Evolutionary conservation across 2,329 filamentous ascomycete species (phyloP).

Genomic region (Curvularia sp.): DNA sequence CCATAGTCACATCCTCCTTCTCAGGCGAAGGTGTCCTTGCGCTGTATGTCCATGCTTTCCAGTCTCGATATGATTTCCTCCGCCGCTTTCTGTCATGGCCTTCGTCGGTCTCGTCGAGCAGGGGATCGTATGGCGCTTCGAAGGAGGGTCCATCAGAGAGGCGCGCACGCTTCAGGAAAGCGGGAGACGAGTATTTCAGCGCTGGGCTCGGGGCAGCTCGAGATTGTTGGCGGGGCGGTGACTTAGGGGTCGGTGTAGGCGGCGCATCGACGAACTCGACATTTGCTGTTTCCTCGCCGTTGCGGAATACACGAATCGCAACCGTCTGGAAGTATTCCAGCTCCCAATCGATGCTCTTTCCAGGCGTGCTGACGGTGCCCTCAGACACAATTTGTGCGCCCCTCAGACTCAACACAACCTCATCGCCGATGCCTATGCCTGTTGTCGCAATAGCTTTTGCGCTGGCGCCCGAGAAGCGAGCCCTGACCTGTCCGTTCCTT

Average conservation of each 20-base stretch:
- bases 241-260: slow-evolving; percentile 37
- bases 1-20: slow-evolving; percentile 49
- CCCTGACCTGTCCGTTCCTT: slow-evolving; percentile 78
- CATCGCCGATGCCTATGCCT: slow-evolving; percentile 79
- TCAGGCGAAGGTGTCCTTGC: slow-evolving; percentile 76
- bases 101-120: slow-evolving; percentile 66
- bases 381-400: slow-evolving; percentile 70
- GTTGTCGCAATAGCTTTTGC: slow-evolving; percentile 73
- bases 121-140: slow-evolving; percentile 68
- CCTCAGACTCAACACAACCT: slow-evolving; percentile 70
- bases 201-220: slow-evolving; percentile 16
- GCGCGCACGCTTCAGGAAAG: slow-evolving; percentile 73
- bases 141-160: slow-evolving; percentile 73
- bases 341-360: slow-evolving; percentile 65
- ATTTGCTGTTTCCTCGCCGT: slow-evolving; percentile 56
- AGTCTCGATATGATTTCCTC: slow-evolving; percentile 72
- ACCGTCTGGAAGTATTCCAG: slow-evolving; percentile 56
- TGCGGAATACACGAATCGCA: slow-evolving; percentile 50
- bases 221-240: slow-evolving; percentile 29
- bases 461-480: slow-evolving; percentile 73
- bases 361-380: slow-evolving; percentile 62
- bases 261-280: slow-evolving; percentile 60
- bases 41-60: slow-evolving; percentile 75
- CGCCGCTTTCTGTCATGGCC: slow-evolving; percentile 71
- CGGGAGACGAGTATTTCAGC: slow-evolving; percentile 73